Evolutionary conservation across 192 early-diverging fungal species (phyloP), one percentile per base, ranked within the genome.

Genomic region (Coemansia sp.): DNA sequence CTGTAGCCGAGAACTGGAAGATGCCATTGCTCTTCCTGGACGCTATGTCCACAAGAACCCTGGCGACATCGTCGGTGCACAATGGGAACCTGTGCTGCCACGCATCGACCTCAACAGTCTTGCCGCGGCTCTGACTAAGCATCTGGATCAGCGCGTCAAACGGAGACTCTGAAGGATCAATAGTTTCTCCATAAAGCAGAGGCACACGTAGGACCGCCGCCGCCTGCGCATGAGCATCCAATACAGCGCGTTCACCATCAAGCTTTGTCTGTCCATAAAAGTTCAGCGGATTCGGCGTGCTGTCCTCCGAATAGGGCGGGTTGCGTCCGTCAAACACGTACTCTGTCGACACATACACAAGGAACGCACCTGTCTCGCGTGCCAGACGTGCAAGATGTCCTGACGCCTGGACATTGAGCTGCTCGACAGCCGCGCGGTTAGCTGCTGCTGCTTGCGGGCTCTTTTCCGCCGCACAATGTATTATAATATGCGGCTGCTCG

Each of bases 251-350:
- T 67, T 94, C 94, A 2, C 92, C 92, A 5, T 81, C 83, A 33
- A 86, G 81, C 74, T 94, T 94, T 4, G 91, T 86, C 30, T 86
- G 76, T 68, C 93, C 94, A 59, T 96, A 96, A 61, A 87, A 87
- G 53, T 94, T 89, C 7, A 96, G 64, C 54, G 94, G 94, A 63
- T 90, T 89, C 6, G 90, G 82, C 61, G 55, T 60, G 52, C 83
- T 88, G 23, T 82, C 74, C 0, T 88, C 85, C 25, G 89, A 66
- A 64, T 96, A 96, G 29, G 92, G 87, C 25, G 94, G 92, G 4
- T 69, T 76, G 6, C 77, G 89, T 36, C 94, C 94, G 55, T 96
- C 92, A 83, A 96, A 96, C 20, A 96, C 94, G 67, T 96, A 96
- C 68, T 96, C 92, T 2, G 94, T 91, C 7, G 90, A 92, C 25